phyloP scores from a whole-genome alignment of 108 stramenopile species.

The Mayamaea pseudoterrestris region DNA sequence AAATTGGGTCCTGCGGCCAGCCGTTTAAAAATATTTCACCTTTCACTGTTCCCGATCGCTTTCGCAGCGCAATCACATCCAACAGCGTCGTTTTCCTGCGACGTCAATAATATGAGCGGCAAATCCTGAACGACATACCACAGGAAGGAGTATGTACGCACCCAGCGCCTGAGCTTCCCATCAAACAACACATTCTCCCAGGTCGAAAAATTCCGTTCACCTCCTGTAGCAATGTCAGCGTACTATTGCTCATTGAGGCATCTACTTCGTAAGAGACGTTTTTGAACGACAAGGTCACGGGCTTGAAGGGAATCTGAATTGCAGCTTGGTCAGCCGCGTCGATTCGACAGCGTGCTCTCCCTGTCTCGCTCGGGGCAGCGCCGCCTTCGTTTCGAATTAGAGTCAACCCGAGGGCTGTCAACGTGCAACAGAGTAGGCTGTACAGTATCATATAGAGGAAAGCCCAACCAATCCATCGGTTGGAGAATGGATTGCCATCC shows the following conservation, averaged over 20 bases:
- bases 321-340: not conserved
- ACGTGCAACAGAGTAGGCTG: conserved; percentile 19
- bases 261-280: conserved; percentile 53
- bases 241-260: conserved; percentile 43
- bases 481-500: conserved; percentile 23
- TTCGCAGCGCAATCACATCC: conserved; percentile 66
- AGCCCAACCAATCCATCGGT: conserved; percentile 48
- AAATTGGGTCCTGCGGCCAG: conserved; percentile 36
- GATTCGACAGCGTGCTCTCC: too few species aligned
- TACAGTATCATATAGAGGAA: conserved; percentile 37
- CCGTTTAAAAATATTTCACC: conserved; percentile 64
- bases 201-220: conserved; percentile 49
- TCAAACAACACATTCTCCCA: conserved; percentile 54
- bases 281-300: conserved; percentile 55
- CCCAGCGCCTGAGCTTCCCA: conserved; percentile 47
- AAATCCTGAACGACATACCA: too few species aligned
- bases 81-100: conserved; percentile 24
- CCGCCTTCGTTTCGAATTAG: not conserved
- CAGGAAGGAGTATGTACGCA: conserved; percentile 1
- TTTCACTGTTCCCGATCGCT: conserved; percentile 32
- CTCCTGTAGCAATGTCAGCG: conserved; percentile 37
- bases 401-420: conserved; percentile 26
- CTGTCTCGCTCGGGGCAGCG: not conserved
- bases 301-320: conserved; percentile 45
- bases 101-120: conserved; percentile 3